These are phyloP conservation scores for Voacanga thouarsii DNA, from an alignment of 257 asterid species.

Conservation along the genomic window DNA sequence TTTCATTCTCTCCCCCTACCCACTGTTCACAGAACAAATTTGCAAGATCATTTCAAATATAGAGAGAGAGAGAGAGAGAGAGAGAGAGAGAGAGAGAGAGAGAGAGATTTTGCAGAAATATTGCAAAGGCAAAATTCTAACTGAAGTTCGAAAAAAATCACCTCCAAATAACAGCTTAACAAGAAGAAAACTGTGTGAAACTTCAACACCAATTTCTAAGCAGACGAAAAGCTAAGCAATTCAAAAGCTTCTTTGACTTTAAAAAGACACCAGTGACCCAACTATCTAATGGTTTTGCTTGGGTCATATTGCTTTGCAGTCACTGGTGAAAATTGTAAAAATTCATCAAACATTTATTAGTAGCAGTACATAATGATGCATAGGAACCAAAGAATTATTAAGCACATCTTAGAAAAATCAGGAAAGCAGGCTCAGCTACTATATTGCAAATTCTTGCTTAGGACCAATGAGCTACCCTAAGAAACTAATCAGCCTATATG, in stretches of 20 bases:
- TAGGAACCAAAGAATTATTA: neutral
- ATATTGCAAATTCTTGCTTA: neutral
- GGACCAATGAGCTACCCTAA: neutral
- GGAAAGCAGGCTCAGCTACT: neutral
- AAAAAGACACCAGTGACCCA: neutral
- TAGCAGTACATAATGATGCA: neutral
- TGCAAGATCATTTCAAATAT: slow-evolving; percentile 5
- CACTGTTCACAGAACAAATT: slow-evolving; percentile 43
- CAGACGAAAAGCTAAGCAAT: neutral
- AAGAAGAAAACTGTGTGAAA: neutral
- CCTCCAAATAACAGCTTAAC: neutral
- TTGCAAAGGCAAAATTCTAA: neutral
- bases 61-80: neutral
- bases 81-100: neutral
- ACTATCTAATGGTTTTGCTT: neutral
- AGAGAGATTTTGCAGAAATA: neutral
- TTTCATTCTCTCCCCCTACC: slow-evolving; percentile 51
- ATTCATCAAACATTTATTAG: neutral
- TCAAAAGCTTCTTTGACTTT: neutral
- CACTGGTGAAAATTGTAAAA: neutral
- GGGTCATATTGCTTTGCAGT: neutral
- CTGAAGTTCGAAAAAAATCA: neutral
- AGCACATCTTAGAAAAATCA: neutral
- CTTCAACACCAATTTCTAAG: neutral
- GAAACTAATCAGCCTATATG: neutral